Base-by-base conservation (phyloP, 129 eudicot species). In the Lactuca saligna region DNA sequence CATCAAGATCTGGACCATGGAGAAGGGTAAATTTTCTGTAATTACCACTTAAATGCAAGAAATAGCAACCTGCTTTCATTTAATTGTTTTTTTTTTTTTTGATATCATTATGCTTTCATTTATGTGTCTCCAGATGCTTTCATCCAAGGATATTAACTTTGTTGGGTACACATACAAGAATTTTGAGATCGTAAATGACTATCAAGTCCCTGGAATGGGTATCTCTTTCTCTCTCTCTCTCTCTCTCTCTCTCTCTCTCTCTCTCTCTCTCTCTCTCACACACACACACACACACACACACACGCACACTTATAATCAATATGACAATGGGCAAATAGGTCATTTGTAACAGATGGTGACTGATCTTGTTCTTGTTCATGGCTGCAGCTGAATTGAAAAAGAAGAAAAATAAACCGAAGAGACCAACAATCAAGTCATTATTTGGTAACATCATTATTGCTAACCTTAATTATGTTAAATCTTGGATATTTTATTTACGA, bases 171-270 rank as follows among this genome's bases (percentile, higher is more conserved):
- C 95, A 3, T 90, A 90, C 83, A 90, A 90, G 79, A 90, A 90
- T 77, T 91, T 88, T 73, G 96, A 91, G 80, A 88, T 91, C 46
- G 98, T 88, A 73, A 88, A 91, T 79, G 98, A 88, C 64, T 91
- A 88, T 81, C 96, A 88, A 91, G 96, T 91, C 73, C 96, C 95
- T 33, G 98, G 98, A 79, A 91, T 91, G 88, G 91, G 98, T 91
- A 69, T 72, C 37, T 48, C 75, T 82, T 75, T 77, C 65, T 39
- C 54, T 38, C 72, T 70, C 66, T 42, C 66, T 39, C n/a, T n/a
- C n/a, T n/a, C n/a, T 41, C 15, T 41, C 7, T 13, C 46, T 57
- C 44, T 38, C 72, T 70, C 66, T 72, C 37, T 48, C 75, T 82
- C 74, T 77, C 65, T 39, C 54, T 38, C 72, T 70, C 66, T 41